Evolutionary conservation across 495 filamentous ascomycete genomes (phyloP), one percentile per base, ranked within the genome.

Genomic region (Mytilinidion resinicola): DNA sequence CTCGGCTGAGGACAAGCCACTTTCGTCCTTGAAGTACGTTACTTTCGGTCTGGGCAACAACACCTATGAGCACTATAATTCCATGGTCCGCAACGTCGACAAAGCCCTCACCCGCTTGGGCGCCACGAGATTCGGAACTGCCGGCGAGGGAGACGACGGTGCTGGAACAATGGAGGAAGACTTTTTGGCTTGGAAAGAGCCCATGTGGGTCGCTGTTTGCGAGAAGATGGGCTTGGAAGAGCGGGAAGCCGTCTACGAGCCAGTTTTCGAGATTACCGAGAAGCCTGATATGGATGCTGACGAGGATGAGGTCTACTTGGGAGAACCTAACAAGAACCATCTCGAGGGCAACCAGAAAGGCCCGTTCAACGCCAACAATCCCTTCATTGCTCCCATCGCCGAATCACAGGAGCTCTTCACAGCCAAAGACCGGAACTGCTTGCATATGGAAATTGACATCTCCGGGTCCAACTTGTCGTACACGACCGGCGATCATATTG

Each of bases 91-190:
- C 58, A 87, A 90, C 58, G 84, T 96, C 56, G 83, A 95, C 71
- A 81, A 84, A 61, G 85, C 86, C 36, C 74, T 99, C 46, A 74
- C 80, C 62, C 91, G 88, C 65, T 77, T 91, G 30, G 93, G 93
- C 57, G 93, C 88, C 17, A 78, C 80, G 52, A 80, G 90, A 56
- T 90, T 99, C 62, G 90, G 92, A 9, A 76, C 83, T 41, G 90
- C 91, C 34, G 93, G 93, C 68, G 93, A 97, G 76, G 93, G 93
- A 67, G 93, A 99, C 66, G 93, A 99, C 71, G 93, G 93, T 59
- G 92, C 93, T 51, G 93, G 93, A 55, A 99, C 93, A 53, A 99
- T 99, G 93, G 93, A 99, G 74, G 93, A 99, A 76, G 93, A 99
- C 67, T 99, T 96, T 73, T 77, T 99, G 69, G 88, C 93, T 59